Evolutionary conservation across 1,284 basidiomycete species (phyloP).

Genomic region (Ganoderma resinaceum): DNA sequence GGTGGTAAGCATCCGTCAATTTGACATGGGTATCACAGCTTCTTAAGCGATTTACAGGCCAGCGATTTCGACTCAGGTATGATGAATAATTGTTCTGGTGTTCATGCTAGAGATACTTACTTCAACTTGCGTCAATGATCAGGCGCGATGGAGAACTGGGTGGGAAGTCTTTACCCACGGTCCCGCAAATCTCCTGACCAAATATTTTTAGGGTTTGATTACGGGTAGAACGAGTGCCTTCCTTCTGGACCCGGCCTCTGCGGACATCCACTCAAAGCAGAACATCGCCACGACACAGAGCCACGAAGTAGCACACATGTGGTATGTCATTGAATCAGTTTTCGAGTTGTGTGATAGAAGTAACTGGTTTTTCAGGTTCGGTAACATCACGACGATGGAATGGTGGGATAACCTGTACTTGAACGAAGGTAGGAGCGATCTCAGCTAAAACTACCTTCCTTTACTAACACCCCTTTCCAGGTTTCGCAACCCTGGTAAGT

Average conservation of each 20-base stretch:
- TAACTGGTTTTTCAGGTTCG: constrained; percentile 62
- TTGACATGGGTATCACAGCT: background rate
- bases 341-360: background rate
- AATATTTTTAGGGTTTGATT: constrained; percentile 72
- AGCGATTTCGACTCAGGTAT: constrained; percentile 87
- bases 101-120: background rate
- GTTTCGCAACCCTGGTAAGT: constrained; percentile 83
- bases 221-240: constrained; percentile 89
- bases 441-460: constrained; percentile 17
- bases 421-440: constrained; percentile 66
- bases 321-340: constrained; percentile 53
- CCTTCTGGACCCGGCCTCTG: constrained; percentile 82
- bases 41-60: constrained; percentile 48
- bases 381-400: constrained; percentile 91
- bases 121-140: background rate
- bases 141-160: constrained; percentile 96
- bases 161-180: constrained; percentile 27
- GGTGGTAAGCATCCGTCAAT: constrained; percentile 53
- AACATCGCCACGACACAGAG: constrained; percentile 80
- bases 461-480: constrained; percentile 45
- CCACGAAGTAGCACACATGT: constrained; percentile 88
- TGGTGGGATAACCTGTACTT: constrained; percentile 95
- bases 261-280: constrained; percentile 82
- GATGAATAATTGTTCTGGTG: constrained; percentile 6
- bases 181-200: background rate